Base-by-base conservation (phyloP, 306 rosid genomes). In the Trifolium repens region DNA sequence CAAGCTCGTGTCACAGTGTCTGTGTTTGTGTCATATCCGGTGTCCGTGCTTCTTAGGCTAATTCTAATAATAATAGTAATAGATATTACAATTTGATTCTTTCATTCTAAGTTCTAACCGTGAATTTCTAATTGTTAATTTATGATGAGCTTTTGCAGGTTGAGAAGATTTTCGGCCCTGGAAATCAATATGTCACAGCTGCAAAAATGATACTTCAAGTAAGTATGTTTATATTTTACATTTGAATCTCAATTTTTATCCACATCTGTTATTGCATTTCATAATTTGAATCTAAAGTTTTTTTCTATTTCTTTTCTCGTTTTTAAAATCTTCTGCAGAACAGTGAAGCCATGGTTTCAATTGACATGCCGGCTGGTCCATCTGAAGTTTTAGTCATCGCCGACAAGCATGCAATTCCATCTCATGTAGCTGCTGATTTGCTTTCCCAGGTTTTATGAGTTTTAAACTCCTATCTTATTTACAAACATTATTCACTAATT, bases 121-220 rank as follows among this genome's bases (percentile, higher is more conserved):
- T 24, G 13, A 43, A 7, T 58, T 55, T 67, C 50, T 67, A 42
- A 74, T 71, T 46, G 67, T 81, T 57, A 66, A 63, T 34, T 71
- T 83, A 67, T 62, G 74, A 19, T 37, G 55, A 35, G 27, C 64
- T 61, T 46, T 53, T 86, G 68, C 81, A 94, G 98, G 99, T 84
- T 63, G 97, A 94, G 81, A 94, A 94, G 78, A 74, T 94, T 32
- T 86, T 94, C 75, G 99, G 99, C 75, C 99, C 99, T 42, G 99
- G 98, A 58, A 94, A 94, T 84, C 99, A 94, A 53, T 94, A 94
- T 73, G 99, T 94, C 78, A 94, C 99, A 5, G 99, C 99, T 76
- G 99, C 99, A 62, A 94, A 94, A 89, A 94, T 94, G 99, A 87
- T 94, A 85, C 96, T 94, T 55, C 99, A 94, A 84, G 98, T 94